Evolutionary conservation across 2,329 filamentous ascomycete genomes (phyloP).

Genomic region (Colletotrichum cordylinicola): DNA sequence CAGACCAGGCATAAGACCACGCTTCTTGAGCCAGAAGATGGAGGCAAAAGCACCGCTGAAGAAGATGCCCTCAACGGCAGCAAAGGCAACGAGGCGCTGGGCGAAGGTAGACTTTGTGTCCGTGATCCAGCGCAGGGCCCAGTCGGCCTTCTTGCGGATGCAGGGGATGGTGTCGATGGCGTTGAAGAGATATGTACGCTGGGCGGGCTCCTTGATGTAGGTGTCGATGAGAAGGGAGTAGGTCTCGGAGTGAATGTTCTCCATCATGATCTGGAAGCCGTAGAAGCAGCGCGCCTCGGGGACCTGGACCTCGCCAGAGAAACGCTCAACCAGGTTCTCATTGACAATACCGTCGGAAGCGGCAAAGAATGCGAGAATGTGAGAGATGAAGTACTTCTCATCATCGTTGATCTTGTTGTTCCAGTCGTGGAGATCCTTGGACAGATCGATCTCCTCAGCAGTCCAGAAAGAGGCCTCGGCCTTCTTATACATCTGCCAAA

Average conservation of each 20-base stretch:
- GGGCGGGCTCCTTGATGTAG: conserved; percentile 97
- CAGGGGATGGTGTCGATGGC: conserved; percentile 98
- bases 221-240: conserved; percentile 99
- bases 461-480: conserved; percentile 99
- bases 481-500: conserved; percentile 99
- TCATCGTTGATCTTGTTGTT: conserved; percentile 97
- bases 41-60: conserved; percentile 98
- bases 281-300: conserved; percentile 99
- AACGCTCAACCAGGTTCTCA: conserved; percentile 97
- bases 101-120: conserved; percentile 95
- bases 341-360: conserved; percentile 99
- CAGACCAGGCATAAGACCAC: conserved; percentile 96
- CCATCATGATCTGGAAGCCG: conserved; percentile 99
- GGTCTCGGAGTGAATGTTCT: conserved; percentile 99
- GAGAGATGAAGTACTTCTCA: conserved; percentile 97
- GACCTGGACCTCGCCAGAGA: conserved; percentile 95
- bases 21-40: conserved; percentile 99
- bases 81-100: conserved; percentile 94
- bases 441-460: conserved; percentile 98
- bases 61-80: conserved; percentile 99
- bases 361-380: conserved; percentile 98
- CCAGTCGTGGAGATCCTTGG: conserved; percentile 99
- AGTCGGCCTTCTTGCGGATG: conserved; percentile 98
- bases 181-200: conserved; percentile 95
- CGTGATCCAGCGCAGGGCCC: conserved; percentile 93